These are phyloP conservation scores for Colletotrichum magnum DNA, from an alignment of 2,329 filamentous ascomycete genomes.

Conservation along the genomic window DNA sequence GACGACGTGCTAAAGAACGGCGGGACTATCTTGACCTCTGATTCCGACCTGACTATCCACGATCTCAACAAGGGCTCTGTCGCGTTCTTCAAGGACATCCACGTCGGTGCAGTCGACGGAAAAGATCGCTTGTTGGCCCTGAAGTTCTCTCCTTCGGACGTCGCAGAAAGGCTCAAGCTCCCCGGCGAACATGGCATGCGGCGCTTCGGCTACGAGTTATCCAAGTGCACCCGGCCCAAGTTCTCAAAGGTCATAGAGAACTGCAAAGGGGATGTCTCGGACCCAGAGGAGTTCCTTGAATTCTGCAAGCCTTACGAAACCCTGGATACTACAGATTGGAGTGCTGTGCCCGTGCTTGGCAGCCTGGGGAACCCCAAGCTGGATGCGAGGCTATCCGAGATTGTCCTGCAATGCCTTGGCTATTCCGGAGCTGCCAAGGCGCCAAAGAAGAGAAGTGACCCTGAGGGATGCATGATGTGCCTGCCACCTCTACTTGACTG, in stretches of 20 bases:
- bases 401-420: conserved; percentile 50
- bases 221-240: conserved; percentile 46
- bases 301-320: conserved; percentile 52
- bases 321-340: conserved; percentile 35
- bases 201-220: conserved; percentile 54
- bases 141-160: conserved; percentile 52
- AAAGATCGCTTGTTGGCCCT: conserved; percentile 32
- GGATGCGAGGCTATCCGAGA: conserved; percentile 57
- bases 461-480: conserved; percentile 65
- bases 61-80: conserved; percentile 77
- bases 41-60: conserved; percentile 87
- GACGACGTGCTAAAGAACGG: conserved; percentile 67
- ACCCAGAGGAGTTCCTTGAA: conserved; percentile 44
- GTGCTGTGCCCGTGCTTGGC: conserved; percentile 18
- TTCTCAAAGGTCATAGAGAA: conserved; percentile 41
- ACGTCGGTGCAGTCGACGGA: conserved; percentile 46
- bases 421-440: conserved; percentile 53
- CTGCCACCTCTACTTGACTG: conserved; percentile 75
- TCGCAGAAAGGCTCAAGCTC: conserved; percentile 60
- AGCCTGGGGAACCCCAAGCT: conserved; percentile 40
- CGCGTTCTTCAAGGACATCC: conserved; percentile 77
- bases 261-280: conserved; percentile 31
- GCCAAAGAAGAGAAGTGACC: conserved; percentile 40
- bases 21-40: conserved; percentile 80
- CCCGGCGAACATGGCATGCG: conserved; percentile 46